These are phyloP conservation scores for Acanthamoeba royreba DNA, from an alignment of 208 protist species.

Conservation along the genomic window DNA sequence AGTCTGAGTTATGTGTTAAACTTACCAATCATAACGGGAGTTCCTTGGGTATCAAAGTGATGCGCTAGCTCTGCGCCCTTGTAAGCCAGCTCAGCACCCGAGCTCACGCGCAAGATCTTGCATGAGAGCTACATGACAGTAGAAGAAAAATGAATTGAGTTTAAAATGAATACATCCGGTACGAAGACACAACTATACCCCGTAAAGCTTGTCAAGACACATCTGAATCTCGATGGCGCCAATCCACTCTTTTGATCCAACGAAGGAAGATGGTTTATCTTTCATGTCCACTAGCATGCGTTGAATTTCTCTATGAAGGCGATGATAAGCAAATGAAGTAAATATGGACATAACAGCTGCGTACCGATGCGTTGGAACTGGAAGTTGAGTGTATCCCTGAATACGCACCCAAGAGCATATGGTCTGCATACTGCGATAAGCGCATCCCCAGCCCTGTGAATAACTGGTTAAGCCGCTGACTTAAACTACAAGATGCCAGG, in stretches of 20 bases:
- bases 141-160: not conserved
- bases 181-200: not conserved
- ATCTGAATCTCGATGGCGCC: constrained; percentile 91
- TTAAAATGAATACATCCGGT: not conserved
- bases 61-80: constrained; percentile 81
- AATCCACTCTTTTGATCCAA: constrained; percentile 92
- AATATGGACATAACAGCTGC: not conserved
- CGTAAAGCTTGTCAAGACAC: constrained; percentile 83
- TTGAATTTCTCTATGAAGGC: constrained; percentile 81
- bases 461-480: not conserved
- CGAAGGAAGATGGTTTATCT: constrained; percentile 85
- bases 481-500: not conserved
- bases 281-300: constrained; percentile 85
- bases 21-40: constrained; percentile 92
- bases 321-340: not conserved
- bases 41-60: constrained; percentile 87
- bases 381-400: constrained; percentile 33
- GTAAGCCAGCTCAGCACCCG: constrained; percentile 82
- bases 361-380: constrained; percentile 52
- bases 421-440: constrained; percentile 88
- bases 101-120: constrained; percentile 86
- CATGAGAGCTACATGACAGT: constrained; percentile 48
- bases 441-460: constrained; percentile 91
- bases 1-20: not conserved
- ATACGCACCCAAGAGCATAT: constrained; percentile 73